phyloP scores from a whole-genome alignment of 805 yeast species.

The Blastobotrys muscicola region DNA sequence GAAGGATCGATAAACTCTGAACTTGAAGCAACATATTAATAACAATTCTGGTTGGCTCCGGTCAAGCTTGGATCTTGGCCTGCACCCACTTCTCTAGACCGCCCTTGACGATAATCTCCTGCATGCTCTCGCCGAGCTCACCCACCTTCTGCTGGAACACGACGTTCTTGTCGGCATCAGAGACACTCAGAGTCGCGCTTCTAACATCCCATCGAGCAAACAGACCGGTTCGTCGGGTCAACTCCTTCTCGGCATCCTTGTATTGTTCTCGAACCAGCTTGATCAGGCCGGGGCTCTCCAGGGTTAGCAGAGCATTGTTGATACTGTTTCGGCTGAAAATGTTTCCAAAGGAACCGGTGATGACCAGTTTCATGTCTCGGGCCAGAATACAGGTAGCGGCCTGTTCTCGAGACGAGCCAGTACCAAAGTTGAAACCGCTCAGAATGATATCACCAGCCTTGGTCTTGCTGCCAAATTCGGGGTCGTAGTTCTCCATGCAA shows the following conservation, averaged over 20 bases:
- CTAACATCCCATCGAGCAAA: constrained; percentile 87
- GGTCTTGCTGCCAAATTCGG: constrained; percentile 75
- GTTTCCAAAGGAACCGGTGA: constrained; percentile 96
- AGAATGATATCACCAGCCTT: constrained; percentile 82
- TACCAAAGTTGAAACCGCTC: constrained; percentile 93
- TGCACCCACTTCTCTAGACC: constrained; percentile 98
- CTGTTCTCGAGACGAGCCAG: constrained; percentile 97
- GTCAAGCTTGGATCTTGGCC: constrained; percentile 26
- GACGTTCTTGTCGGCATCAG: constrained; percentile 47
- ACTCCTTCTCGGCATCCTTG: constrained; percentile 40
- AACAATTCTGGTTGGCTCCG: not conserved
- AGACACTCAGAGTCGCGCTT: constrained; percentile 68
- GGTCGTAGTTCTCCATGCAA: constrained; percentile 97
- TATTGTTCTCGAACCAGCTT: constrained; percentile 64
- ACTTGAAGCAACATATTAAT: no score
- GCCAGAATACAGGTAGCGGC: constrained; percentile 98
- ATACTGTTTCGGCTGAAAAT: constrained; percentile 93
- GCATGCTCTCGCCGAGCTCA: constrained; percentile 88
- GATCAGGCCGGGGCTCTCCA: constrained; percentile 86
- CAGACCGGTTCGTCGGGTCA: constrained; percentile 94
- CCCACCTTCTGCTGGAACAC: constrained; percentile 83
- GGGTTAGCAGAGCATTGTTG: constrained; percentile 87
- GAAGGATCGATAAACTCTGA: not conserved
- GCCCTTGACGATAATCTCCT: constrained; percentile 93
- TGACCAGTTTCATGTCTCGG: constrained; percentile 83